Evolutionary conservation across 2,329 filamentous ascomycete species (phyloP), one percentile per base, ranked within the genome.

Genomic region (Drechslerella dactyloides): DNA sequence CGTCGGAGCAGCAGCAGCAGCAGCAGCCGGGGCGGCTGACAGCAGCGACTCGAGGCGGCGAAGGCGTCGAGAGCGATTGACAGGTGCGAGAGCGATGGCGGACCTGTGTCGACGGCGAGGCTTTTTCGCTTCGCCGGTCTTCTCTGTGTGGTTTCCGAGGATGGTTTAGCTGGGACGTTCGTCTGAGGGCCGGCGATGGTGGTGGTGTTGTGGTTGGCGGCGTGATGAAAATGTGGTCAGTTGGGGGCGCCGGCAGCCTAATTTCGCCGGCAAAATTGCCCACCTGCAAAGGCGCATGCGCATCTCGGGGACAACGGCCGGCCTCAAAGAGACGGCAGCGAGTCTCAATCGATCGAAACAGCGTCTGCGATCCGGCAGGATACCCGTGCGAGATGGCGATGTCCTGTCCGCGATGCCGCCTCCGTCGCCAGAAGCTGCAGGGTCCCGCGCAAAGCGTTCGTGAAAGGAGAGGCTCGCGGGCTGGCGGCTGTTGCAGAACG

Each of bases 401-500:
- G n/a, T n/a, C n/a, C n/a, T n/a, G n/a, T n/a, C n/a, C n/a, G n/a
- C n/a, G n/a, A n/a, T n/a, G n/a, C n/a, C n/a, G n/a, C n/a, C n/a
- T n/a, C 48, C 24, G 15, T 24, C 33, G 50, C 30, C 33, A 23
- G n/a, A n/a, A 2, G 27, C 27, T 33, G 27, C 24, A 53, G 2
- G 11, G 24, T 23, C 17, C 10, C 21, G 23, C 30, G 21, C 19
- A n/a, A 7, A 30, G n/a, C 19, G 10, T 53, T 53, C 50, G 23
- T n/a, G 24, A 27, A 53, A 15, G 19, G 2, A n/a, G n/a, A n/a
- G n/a, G n/a, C n/a, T n/a, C n/a, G n/a, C n/a, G n/a, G n/a, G n/a
- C n/a, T n/a, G n/a, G n/a, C n/a, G n/a, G 23, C 50, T 59, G 56
- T 59, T 59, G 56, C 13, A 52, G 44, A 62, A 62, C 21, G 50